These are phyloP conservation scores for Venturia aucupariae DNA, from an alignment of 2,329 filamentous ascomycete species.

Conservation along the genomic window DNA sequence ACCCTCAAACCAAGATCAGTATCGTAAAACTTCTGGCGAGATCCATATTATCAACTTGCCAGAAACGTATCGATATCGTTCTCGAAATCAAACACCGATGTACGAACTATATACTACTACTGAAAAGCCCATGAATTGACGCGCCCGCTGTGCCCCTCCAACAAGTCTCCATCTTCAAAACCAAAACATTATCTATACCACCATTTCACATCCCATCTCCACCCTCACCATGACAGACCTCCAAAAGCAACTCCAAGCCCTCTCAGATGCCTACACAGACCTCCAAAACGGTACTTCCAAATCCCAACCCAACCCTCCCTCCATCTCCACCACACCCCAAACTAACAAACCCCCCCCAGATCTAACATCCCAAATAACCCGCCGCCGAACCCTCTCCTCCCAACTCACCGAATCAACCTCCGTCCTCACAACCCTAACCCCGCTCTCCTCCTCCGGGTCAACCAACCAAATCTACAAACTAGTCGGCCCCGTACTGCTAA, in stretches of 20 bases:
- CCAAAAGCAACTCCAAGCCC: conserved; percentile 68
- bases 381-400: conserved; percentile 84
- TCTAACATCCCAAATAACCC: conserved; percentile 63
- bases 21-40: background rate
- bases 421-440: conserved; percentile 39
- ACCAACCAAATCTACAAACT: conserved; percentile 87
- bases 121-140: background rate
- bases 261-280: conserved; percentile 81
- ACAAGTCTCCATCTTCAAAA: background rate
- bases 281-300: conserved; percentile 70
- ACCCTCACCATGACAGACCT: conserved; percentile 52
- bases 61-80: background rate
- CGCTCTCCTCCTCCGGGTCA: conserved; percentile 59
- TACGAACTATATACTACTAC: no score
- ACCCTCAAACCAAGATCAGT: background rate
- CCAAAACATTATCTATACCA: background rate
- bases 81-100: background rate
- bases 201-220: background rate
- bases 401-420: conserved; percentile 88
- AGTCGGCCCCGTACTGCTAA: conserved; percentile 81
- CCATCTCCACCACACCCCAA: conserved; percentile 43
- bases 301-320: conserved; percentile 80
- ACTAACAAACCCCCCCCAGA: conserved; percentile 44
- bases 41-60: background rate
- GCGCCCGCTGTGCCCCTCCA: background rate